Conservation (phyloP, 2,329 filamentous ascomycete genomes). For the Fusarium keratoplasticum region DNA sequence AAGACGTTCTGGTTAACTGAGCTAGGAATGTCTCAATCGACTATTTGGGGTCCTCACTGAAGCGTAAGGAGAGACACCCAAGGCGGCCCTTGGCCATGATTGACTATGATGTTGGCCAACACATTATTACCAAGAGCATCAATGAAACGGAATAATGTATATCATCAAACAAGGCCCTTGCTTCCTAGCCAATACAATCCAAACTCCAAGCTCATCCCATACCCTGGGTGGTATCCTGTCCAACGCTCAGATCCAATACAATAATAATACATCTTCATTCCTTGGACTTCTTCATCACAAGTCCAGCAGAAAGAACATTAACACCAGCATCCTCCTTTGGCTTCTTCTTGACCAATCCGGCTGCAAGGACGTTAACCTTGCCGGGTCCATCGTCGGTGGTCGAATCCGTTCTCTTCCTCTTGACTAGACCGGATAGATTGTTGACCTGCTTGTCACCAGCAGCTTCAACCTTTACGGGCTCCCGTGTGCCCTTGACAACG, state of each 20-base stretch:
- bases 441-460: slow-evolving; percentile 50
- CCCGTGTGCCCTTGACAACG: slow-evolving; percentile 59
- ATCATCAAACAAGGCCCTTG: not conserved
- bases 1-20: not conserved
- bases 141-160: not conserved
- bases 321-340: slow-evolving; percentile 54
- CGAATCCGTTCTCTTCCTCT: slow-evolving; percentile 56
- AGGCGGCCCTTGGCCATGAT: not conserved
- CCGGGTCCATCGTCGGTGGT: slow-evolving; percentile 25
- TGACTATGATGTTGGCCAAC: not conserved
- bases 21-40: not conserved
- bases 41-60: not conserved
- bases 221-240: not conserved
- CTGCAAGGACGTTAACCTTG: slow-evolving; percentile 60
- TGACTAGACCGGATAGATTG: slow-evolving; percentile 62
- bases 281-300: slow-evolving; percentile 70
- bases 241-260: slow-evolving; percentile 16
- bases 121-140: not conserved
- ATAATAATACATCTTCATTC: slow-evolving; percentile 13
- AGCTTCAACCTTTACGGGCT: slow-evolving; percentile 29
- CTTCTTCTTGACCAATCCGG: slow-evolving; percentile 65
- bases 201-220: slow-evolving; percentile 30
- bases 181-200: slow-evolving; percentile 21
- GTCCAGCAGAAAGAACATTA: slow-evolving; percentile 62
- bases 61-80: not conserved